Base-by-base conservation (phyloP, 306 rosid genomes). In the Boehmeria nivea region DNA sequence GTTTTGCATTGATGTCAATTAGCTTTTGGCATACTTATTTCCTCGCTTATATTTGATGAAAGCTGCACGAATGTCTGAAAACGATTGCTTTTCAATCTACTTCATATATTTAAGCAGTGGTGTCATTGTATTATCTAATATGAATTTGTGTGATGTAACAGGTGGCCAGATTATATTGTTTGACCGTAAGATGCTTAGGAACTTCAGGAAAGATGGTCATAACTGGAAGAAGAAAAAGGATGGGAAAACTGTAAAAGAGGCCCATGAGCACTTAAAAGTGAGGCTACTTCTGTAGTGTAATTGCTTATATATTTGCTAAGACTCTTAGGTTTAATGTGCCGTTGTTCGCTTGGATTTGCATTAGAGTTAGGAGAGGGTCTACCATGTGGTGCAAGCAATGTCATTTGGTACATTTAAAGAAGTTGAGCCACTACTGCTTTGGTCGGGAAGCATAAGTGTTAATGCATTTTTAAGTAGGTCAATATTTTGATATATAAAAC, bases 181-280 rank as follows among this genome's bases (percentile, higher is more conserved):
- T 81, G 96, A 93, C 63, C 87, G 99, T 57, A 93, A 85, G 80
- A 81, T 69, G 94, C 96, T 85, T 48, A 78, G 99, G 72, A 83
- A 87, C 82, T 93, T 93, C 68, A 76, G 96, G 50, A 87, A 87
- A 68, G 96, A 93, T 63, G 99, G 96, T 24, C 89, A 87, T 78
- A 87, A 83, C 74, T 87, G 99, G 99, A 93, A 87, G 78, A 87
- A 93, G 89, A 93, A 93, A 68, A 93, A 81, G 51, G 96, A 87
- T 51, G 96, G 96, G 69, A 93, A 93, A 80, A 93, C 99, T 12
- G 88, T 93, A 17, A 93, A 93, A 74, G 99, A 93, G 81, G 99
- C 99, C 48, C 99, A 93, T 6, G 99, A 93, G 70, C 99, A 93
- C 73, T 81, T 93, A 59, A 93, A 93, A 77, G 99, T 93, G 77